Evolutionary conservation across 1,139 yeast species (phyloP).

Genomic region (Ashbya aceris): DNA sequence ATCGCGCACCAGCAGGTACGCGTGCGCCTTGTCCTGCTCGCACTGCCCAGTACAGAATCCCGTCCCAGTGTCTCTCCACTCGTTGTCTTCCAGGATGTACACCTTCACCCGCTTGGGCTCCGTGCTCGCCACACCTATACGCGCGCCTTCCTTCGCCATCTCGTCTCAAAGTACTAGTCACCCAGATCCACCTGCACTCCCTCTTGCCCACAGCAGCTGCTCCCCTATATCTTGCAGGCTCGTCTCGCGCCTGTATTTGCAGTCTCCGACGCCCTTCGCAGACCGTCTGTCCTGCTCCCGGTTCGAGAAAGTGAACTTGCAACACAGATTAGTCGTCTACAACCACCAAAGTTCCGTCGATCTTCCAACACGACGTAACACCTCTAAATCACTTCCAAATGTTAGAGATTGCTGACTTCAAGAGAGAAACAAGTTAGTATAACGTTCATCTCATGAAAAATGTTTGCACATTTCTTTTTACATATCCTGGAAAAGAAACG

Average conservation of each 20-base stretch:
- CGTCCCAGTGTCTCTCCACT: conserved; percentile 90
- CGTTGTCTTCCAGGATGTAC: conserved; percentile 68
- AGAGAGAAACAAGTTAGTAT: conserved; percentile 1
- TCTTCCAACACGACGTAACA: background rate
- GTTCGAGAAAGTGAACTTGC: too few relatives aligned
- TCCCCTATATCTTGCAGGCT: too few relatives aligned
- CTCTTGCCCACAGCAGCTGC: too few relatives aligned
- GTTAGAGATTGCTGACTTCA: background rate
- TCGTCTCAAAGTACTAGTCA: too few relatives aligned
- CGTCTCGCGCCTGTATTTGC: too few relatives aligned
- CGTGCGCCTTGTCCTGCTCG: conserved; percentile 13
- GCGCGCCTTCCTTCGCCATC: background rate
- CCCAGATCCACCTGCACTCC: too few relatives aligned
- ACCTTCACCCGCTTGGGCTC: conserved; percentile 78
- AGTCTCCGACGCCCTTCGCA: too few relatives aligned
- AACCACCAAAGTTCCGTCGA: too few relatives aligned
- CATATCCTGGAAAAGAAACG: background rate
- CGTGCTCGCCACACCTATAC: conserved; percentile 11
- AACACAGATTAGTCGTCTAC: too few relatives aligned
- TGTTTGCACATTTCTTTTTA: conserved; percentile 1
- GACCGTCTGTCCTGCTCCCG: too few relatives aligned
- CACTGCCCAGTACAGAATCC: conserved; percentile 54
- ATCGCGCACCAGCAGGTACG: conserved; percentile 64
- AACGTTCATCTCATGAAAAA: conserved; percentile 2
- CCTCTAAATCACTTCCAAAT: background rate